Percentiles rank a stretch among this genome's conserved stretches.
phyloP scores from a whole-genome alignment of 2,329 filamentous ascomycete genomes.

The Cadophora sp. region DNA sequence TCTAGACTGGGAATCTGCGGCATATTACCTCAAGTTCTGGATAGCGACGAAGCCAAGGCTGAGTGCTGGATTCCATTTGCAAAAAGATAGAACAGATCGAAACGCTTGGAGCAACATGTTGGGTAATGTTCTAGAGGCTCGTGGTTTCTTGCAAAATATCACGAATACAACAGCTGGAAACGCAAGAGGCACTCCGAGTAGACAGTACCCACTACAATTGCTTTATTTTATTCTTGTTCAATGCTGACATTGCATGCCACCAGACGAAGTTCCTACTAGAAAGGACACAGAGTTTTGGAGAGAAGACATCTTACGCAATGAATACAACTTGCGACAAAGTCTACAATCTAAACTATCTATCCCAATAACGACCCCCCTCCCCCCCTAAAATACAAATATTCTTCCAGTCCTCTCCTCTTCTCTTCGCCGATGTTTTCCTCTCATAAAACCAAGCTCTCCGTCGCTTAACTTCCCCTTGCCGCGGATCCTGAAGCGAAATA shows the following conservation, averaged over 20 bases:
- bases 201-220: background rate
- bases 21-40: conserved; percentile 26
- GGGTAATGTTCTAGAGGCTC: background rate
- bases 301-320: background rate
- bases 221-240: too few relatives aligned
- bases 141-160: background rate
- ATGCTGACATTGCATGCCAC: too few relatives aligned
- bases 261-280: background rate
- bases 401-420: background rate
- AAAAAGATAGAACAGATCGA: background rate
- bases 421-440: background rate
- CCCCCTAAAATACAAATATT: background rate
- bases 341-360: background rate
- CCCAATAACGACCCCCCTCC: background rate
- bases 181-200: background rate
- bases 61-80: conserved; percentile 8
- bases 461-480: background rate
- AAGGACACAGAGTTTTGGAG: background rate
- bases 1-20: conserved; percentile 29
- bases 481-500: background rate
- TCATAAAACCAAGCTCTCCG: background rate
- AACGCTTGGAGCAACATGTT: conserved; percentile 1
- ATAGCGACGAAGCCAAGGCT: conserved; percentile 20
- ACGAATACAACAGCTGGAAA: background rate
- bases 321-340: background rate